Evolutionary conservation across 805 yeast genomes (phyloP).

Genomic region (Teunomyces funiuensis): DNA sequence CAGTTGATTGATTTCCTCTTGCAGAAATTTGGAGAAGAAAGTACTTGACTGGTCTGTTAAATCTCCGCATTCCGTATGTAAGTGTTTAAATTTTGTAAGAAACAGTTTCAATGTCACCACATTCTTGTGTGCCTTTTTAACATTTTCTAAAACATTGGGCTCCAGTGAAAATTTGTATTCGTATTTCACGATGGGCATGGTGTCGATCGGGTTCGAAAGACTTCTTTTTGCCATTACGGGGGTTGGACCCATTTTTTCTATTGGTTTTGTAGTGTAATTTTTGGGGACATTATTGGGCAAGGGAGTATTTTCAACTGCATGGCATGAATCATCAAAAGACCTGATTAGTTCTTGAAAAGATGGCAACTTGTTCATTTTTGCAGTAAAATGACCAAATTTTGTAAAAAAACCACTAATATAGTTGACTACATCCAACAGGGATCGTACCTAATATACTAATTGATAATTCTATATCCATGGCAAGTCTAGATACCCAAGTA

Average conservation of each 20-base stretch:
- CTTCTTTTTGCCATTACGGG: too few relatives aligned
- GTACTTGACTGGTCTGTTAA: not conserved
- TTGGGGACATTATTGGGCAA: not conserved
- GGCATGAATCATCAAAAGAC: not conserved
- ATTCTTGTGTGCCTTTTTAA: not conserved
- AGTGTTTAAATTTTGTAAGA: not conserved
- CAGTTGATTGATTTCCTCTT: not conserved
- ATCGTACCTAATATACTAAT: not conserved
- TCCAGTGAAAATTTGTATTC: too few relatives aligned
- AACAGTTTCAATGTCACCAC: not conserved
- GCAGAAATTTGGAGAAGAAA: not conserved
- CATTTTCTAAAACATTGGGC: not conserved
- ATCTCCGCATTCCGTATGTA: not conserved
- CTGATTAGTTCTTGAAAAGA: not conserved
- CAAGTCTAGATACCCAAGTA: not conserved
- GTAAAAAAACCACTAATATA: too few relatives aligned
- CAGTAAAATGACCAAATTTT: not conserved
- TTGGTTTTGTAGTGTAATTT: not conserved
- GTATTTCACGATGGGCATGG: too few relatives aligned
- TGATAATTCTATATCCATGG: not conserved
- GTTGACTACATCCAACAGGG: not conserved
- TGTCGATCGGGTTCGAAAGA: too few relatives aligned
- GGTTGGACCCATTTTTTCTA: too few relatives aligned
- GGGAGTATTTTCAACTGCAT: not conserved
- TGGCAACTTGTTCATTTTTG: not conserved